phyloP scores from a whole-genome alignment of 2,329 filamentous ascomycete species.

The Fusarium verticillioides region DNA sequence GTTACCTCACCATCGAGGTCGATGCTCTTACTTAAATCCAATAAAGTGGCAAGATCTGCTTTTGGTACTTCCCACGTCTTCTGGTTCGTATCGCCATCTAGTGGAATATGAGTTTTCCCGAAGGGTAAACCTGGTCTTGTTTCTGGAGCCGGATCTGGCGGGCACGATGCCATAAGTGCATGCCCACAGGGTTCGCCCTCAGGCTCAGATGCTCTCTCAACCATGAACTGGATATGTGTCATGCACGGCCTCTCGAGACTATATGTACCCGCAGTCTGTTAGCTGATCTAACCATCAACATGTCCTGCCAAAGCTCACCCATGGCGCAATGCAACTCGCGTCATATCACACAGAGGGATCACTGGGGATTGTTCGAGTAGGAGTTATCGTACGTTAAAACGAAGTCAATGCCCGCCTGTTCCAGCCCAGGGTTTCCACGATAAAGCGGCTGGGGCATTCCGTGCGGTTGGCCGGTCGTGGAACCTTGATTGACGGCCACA shows the following conservation, averaged over 20 bases:
- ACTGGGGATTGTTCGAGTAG: constrained; percentile 71
- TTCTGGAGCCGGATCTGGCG: constrained; percentile 71
- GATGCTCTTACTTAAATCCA: constrained; percentile 85
- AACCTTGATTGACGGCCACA: constrained; percentile 32
- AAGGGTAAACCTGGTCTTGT: constrained; percentile 64
- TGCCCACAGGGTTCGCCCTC: constrained; percentile 84
- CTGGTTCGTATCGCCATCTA: constrained; percentile 58
- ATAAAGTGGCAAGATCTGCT: constrained; percentile 80
- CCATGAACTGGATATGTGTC: constrained; percentile 84
- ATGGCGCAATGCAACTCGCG: constrained; percentile 31
- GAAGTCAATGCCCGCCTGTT: constrained; percentile 89
- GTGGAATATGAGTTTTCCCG: constrained; percentile 56
- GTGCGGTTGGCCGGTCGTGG: constrained; percentile 49
- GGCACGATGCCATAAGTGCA: constrained; percentile 91
- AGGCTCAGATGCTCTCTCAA: constrained; percentile 67
- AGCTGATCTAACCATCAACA: constrained; percentile 50
- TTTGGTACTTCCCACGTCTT: constrained; percentile 84
- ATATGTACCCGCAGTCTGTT: constrained; percentile 60
- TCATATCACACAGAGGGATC: constrained; percentile 66
- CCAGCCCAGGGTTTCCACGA: constrained; percentile 71
- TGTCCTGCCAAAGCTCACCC: constrained; percentile 36
- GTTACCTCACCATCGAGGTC: constrained; percentile 92
- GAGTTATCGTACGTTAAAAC: constrained; percentile 83
- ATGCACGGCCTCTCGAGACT: constrained; percentile 93
- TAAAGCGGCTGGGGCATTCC: constrained; percentile 37